A percentile compares a stretch with the other conserved stretches of the same genome.
Conservation (phyloP, 345 rosid species). For the Bruguiera gymnorhiza region DNA sequence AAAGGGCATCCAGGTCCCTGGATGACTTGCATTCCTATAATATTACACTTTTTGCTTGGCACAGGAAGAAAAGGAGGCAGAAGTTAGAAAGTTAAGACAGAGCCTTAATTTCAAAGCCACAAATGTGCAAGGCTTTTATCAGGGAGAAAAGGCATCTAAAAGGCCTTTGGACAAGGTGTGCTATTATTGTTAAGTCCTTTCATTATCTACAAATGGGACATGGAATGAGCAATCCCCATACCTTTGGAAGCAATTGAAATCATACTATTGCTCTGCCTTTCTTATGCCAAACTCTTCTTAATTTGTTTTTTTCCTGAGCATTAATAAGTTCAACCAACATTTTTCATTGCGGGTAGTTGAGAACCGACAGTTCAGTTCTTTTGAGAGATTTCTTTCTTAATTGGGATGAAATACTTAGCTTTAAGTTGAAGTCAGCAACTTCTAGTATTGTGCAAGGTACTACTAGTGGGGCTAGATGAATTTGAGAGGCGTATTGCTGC, state of each 20-base stretch:
- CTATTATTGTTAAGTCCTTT: neutral
- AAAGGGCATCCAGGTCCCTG: neutral
- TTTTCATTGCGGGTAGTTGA: conserved; percentile 2
- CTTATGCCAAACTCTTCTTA: neutral
- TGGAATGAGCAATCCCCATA: neutral
- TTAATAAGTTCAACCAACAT: neutral
- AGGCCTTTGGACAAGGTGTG: conserved; percentile 44
- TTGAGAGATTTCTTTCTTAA: neutral
- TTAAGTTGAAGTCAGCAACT: conserved; percentile 10
- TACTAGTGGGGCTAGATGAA: conserved; percentile 5
- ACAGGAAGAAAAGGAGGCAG: conserved; percentile 47
- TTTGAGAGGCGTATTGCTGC: conserved; percentile 1
- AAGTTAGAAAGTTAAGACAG: conserved; percentile 37
- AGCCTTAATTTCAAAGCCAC: conserved; percentile 44
- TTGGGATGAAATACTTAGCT: conserved; percentile 4
- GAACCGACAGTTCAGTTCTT: neutral
- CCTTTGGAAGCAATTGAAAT: neutral
- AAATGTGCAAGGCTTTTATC: conserved; percentile 37
- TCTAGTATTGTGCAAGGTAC: conserved; percentile 3
- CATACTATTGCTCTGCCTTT: neutral
- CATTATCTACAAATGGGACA: neutral
- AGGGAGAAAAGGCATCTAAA: conserved; percentile 28
- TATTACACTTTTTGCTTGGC: conserved; percentile 10
- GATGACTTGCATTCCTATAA: neutral
- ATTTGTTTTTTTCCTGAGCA: neutral